A percentile compares a stretch with the other conserved stretches of the same genome.
Evolutionary conservation across 75 land plant genomes (phyloP).

Genomic region (Selaginella moellendorffii): DNA sequence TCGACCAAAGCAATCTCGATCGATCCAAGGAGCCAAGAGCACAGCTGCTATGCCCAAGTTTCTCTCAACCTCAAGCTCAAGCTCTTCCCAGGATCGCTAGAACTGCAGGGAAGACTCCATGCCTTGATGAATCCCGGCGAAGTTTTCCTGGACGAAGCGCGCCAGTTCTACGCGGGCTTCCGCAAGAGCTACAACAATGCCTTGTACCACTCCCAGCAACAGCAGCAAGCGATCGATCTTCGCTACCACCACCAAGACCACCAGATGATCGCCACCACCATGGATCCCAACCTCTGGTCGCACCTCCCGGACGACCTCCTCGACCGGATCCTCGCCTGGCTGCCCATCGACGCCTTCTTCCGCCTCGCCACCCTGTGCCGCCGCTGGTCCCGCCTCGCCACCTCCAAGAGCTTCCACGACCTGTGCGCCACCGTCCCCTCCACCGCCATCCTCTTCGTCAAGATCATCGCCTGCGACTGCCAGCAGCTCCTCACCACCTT

Average conservation of each 20-base stretch:
- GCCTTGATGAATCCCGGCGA: background rate
- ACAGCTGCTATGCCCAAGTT: too few relatives aligned
- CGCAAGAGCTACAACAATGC: background rate
- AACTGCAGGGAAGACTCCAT: too few relatives aligned
- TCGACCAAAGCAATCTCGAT: too few relatives aligned
- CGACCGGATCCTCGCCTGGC: constrained; percentile 53
- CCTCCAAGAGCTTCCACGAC: constrained; percentile 36
- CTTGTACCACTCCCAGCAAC: background rate
- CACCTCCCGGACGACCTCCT: constrained; percentile 57
- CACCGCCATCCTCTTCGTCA: constrained; percentile 29
- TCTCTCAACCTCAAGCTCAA: too few relatives aligned
- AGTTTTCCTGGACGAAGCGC: background rate
- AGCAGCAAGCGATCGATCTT: too few relatives aligned
- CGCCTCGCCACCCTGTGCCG: constrained; percentile 58
- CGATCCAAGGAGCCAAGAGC: too few relatives aligned
- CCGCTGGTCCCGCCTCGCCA: constrained; percentile 41
- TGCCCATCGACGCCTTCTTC: constrained; percentile 51
- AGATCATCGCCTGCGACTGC: constrained; percentile 15
- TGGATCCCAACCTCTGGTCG: constrained; percentile 53
- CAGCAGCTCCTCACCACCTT: constrained; percentile 13
- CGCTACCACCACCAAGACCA: too few relatives aligned
- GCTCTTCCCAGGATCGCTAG: too few relatives aligned
- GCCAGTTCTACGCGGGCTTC: background rate
- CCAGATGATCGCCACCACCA: too few relatives aligned
- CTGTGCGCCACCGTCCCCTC: constrained; percentile 38